A percentile compares a stretch with the other conserved stretches of the same genome.
phyloP scores from a whole-genome alignment of 179 eudicot species.

The Silene vulgaris region DNA sequence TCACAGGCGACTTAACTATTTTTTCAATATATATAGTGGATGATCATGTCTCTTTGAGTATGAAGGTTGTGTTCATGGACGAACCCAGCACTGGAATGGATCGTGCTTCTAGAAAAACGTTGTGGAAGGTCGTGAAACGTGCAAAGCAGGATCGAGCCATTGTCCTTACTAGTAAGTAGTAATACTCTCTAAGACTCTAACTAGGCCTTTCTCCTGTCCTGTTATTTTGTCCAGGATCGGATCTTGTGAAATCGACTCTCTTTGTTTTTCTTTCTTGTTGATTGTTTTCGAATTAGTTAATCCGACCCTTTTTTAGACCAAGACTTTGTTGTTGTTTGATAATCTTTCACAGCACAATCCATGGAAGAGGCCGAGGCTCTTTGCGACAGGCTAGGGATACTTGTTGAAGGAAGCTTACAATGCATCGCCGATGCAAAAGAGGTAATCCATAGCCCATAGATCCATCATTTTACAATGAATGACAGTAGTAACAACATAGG shows the following conservation, averaged over 20 bases:
- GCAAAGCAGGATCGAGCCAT: constrained; percentile 65
- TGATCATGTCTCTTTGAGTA: not conserved
- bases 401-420: constrained; percentile 26
- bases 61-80: constrained; percentile 70
- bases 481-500: not conserved
- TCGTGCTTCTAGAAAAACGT: constrained; percentile 69
- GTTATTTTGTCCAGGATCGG: not conserved
- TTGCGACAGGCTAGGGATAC: constrained; percentile 29
- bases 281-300: not conserved
- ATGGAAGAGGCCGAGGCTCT: constrained; percentile 34
- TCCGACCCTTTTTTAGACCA: not conserved
- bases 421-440: constrained; percentile 30
- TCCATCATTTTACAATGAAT: constrained; percentile 2
- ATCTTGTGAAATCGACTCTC: not conserved
- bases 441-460: not conserved
- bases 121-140: constrained; percentile 63
- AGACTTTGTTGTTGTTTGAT: not conserved
- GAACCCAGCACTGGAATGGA: constrained; percentile 85
- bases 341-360: constrained; percentile 25
- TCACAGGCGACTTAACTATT: no score
- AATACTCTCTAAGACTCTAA: not conserved
- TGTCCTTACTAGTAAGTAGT: constrained; percentile 63
- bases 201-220: not conserved
- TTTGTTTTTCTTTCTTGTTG: not conserved
- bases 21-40: no score